A percentile compares a stretch with the other conserved stretches of the same genome.
Conservation (phyloP, 768 basidiomycete species). For the Termitomyces sp. region DNA sequence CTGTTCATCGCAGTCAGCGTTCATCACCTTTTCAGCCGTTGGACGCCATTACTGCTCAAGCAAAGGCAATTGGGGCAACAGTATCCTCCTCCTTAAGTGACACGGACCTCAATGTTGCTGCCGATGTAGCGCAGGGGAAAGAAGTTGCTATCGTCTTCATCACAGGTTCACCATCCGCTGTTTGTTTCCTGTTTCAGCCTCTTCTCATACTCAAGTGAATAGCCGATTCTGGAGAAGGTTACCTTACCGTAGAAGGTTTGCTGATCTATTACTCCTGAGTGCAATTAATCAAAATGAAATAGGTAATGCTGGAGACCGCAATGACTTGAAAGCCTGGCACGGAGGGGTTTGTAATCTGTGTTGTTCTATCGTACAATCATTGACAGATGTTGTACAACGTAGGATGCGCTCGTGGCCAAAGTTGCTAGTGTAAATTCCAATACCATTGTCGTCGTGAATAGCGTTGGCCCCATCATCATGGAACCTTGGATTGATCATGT, state of each 20-base stretch:
- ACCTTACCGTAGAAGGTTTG: conserved; percentile 37
- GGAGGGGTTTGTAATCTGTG: conserved; percentile 27
- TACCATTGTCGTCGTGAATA: conserved; percentile 64
- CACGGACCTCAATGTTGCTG: conserved; percentile 40
- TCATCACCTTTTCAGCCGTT: conserved; percentile 24
- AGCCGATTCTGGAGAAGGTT: conserved; percentile 39
- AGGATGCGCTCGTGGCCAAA: conserved; percentile 41
- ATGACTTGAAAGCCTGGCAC: conserved; percentile 46
- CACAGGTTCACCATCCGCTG: conserved; percentile 24
- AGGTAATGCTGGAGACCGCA: conserved; percentile 53
- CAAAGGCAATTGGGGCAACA: conserved; percentile 30
- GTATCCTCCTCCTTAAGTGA: conserved; percentile 45
- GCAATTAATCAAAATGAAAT: not conserved
- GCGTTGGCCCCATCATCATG: conserved; percentile 54
- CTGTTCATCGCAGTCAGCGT: not conserved
- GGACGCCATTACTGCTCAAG: conserved; percentile 38
- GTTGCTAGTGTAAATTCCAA: conserved; percentile 52
- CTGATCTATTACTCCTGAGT: not conserved
- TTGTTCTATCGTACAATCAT: not conserved
- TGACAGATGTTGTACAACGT: not conserved
- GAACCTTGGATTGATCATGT: conserved; percentile 53
- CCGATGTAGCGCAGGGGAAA: conserved; percentile 35
- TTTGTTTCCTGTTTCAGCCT: not conserved
- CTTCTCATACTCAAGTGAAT: not conserved
- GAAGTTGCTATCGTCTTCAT: conserved; percentile 50